Percentiles rank a stretch among this genome's conserved stretches.
Evolutionary conservation across 352 stramenopile genomes (phyloP).

Genomic region (Globisporangium sylvaticum): DNA sequence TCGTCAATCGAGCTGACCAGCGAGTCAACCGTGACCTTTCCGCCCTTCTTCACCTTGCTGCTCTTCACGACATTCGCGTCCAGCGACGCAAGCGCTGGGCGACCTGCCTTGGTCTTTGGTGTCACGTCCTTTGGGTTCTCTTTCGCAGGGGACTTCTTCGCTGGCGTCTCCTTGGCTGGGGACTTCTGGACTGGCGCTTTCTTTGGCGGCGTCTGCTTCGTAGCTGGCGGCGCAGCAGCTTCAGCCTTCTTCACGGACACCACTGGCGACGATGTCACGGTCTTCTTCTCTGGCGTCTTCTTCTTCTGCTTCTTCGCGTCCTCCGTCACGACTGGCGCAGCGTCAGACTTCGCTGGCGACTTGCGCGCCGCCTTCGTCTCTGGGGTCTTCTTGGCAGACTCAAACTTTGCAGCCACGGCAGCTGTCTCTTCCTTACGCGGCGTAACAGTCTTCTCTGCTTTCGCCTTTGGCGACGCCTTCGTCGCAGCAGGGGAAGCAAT

Average conservation of each 20-base stretch:
- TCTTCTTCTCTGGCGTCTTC: constrained; percentile 16
- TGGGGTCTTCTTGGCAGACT: constrained; percentile 9
- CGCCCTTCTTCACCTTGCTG: constrained; percentile 11
- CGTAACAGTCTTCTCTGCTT: constrained; percentile 2
- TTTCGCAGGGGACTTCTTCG: constrained; percentile 19
- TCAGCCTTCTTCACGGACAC: constrained; percentile 3
- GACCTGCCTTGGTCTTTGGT: constrained; percentile 16
- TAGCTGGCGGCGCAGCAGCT: neutral
- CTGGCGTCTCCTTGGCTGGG: neutral
- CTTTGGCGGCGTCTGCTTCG: constrained; percentile 12
- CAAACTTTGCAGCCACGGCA: neutral
- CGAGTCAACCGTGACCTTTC: constrained; percentile 30
- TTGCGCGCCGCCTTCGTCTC: constrained; percentile 7
- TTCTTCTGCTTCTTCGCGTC: constrained; percentile 4
- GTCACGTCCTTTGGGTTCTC: constrained; percentile 9
- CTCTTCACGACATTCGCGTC: constrained; percentile 19
- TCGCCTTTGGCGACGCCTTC: constrained; percentile 13
- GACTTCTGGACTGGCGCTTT: constrained; percentile 11
- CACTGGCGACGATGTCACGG: constrained; percentile 6
- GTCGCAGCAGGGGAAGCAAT: neutral
- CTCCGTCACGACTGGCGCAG: neutral
- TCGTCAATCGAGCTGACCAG: constrained; percentile 39
- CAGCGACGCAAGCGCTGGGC: constrained; percentile 11
- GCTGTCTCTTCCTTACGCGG: constrained; percentile 1
- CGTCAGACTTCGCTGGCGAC: constrained; percentile 2